A percentile compares a stretch with the other conserved stretches of the same genome.
phyloP scores from a whole-genome alignment of 169 alveolate genomes.

The Plasmodium knowlesi region DNA sequence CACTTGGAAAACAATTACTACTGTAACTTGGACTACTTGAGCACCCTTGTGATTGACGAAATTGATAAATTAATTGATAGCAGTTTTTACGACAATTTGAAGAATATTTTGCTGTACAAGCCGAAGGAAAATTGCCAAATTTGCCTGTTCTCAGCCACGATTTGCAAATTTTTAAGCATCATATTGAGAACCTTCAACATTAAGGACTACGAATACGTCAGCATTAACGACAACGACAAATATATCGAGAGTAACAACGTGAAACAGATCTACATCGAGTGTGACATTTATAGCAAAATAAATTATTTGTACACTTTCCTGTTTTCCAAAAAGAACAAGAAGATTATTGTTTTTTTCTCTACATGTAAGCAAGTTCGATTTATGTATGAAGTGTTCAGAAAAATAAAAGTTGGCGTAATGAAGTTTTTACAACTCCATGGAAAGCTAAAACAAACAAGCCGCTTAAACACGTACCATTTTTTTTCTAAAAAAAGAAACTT shows the following conservation, averaged over 20 bases:
- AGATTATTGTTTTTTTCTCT: slow-evolving; percentile 92
- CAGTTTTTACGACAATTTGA: slow-evolving; percentile 72
- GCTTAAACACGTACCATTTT: slow-evolving; percentile 70
- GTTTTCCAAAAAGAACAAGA: slow-evolving; percentile 90
- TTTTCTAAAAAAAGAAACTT: slow-evolving; percentile 61
- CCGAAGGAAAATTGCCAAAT: slow-evolving; percentile 71
- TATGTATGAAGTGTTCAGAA: slow-evolving; percentile 92
- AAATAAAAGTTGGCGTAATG: slow-evolving; percentile 89
- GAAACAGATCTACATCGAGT: slow-evolving; percentile 60
- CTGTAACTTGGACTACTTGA: slow-evolving; percentile 66
- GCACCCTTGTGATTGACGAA: slow-evolving; percentile 61
- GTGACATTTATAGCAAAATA: slow-evolving; percentile 87
- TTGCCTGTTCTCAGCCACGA: slow-evolving; percentile 65
- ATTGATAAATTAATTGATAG: slow-evolving; percentile 72
- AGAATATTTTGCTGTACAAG: slow-evolving; percentile 48
- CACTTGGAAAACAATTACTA: slow-evolving; percentile 79
- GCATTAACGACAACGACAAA: slow-evolving; percentile 63
- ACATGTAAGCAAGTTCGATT: slow-evolving; percentile 96
- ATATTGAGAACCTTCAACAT: slow-evolving; percentile 59
- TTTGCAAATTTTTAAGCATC: slow-evolving; percentile 52
- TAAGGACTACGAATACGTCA: slow-evolving; percentile 67
- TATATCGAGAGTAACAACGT: slow-evolving; percentile 70
- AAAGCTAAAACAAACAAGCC: slow-evolving; percentile 88
- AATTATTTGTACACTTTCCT: slow-evolving; percentile 92
- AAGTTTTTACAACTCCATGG: slow-evolving; percentile 93